phyloP scores from a whole-genome alignment of 2,329 filamentous ascomycete species.

The Monosporascus sp. region DNA sequence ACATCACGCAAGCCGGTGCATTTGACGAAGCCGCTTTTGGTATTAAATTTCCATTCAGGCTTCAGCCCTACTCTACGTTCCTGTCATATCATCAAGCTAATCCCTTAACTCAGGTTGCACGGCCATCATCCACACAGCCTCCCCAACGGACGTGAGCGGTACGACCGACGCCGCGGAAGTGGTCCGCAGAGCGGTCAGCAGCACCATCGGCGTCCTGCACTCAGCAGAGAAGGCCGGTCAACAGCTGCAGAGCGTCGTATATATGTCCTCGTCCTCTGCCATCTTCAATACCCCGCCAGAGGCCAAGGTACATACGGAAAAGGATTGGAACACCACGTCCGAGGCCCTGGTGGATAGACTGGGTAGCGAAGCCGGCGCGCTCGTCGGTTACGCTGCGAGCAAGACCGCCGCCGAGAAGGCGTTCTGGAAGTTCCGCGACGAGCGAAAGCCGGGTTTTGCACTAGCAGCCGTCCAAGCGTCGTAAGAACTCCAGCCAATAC shows the following conservation, averaged over 20 bases:
- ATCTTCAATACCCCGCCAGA: constrained; percentile 17
- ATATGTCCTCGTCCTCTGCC: constrained; percentile 21
- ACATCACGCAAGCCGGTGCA: constrained; percentile 14
- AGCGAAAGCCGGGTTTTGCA: constrained; percentile 15
- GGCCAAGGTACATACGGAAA: constrained; percentile 16
- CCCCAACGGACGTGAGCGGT: constrained; percentile 17
- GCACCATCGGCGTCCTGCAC: constrained; percentile 15
- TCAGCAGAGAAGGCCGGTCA: constrained; percentile 15
- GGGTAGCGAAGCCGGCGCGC: constrained; percentile 12
- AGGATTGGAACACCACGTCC: constrained; percentile 21
- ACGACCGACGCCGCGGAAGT: constrained; percentile 17
- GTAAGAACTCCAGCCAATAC: constrained; percentile 7
- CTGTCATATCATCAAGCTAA: not conserved
- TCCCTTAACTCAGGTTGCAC: constrained; percentile 16
- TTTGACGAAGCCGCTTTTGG: constrained; percentile 19
- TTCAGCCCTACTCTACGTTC: not conserved
- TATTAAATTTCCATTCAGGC: constrained; percentile 4
- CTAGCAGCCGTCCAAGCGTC: constrained; percentile 22
- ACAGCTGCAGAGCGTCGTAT: constrained; percentile 17
- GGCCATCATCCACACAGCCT: constrained; percentile 22
- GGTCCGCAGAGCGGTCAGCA: constrained; percentile 14
- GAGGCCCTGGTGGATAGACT: constrained; percentile 10
- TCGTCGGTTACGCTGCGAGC: constrained; percentile 22
- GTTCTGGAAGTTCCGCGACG: constrained; percentile 21
- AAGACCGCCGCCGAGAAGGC: constrained; percentile 21